Base-by-base conservation (phyloP, 768 basidiomycete species). In the Phlebiopsis gigantea region DNA sequence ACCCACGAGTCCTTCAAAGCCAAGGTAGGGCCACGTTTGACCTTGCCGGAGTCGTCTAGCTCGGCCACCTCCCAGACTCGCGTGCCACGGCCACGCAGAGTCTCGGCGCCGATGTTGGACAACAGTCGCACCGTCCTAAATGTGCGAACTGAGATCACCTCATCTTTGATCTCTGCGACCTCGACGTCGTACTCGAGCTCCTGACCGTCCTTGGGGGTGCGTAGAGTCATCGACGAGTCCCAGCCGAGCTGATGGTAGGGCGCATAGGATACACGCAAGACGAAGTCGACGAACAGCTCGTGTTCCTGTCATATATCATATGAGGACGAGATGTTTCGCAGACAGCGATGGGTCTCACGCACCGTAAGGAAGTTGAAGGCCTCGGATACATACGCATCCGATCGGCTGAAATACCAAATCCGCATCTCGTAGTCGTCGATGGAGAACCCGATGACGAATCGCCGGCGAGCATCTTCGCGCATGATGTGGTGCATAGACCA, bases 321-420 rank as follows among this genome's bases (percentile, higher is more conserved):
- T 29, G 10, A 24, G 30, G 8, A 34, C 19, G 3, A 25, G 19
- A n/a, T 7, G 14, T 25, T 21, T 25, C 41, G 15, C 39, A 15
- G 42, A 26, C 2, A 45, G n/a, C 24, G 28, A 45, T 19, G 14
- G 21, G 19, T 12, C 2, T 39, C n/a, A 6, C 45, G 24, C 24
- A 15, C 57, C 58, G 19, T 28, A 57, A 15, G 53, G 49, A 63
- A 65, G 43, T 65, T 39, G 26, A 66, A 61, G 15, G 39, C 17
- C 19, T 61, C 25, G 15, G 48, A 56, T 2, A 66, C 65, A 17
- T 66, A 19, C 7, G 66, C 39, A 3, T 56, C 51, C 5, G 64
- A 59, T n/a, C 69, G 67, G 19, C 55, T 59, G 45, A 46, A 60
- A 54, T 42, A 65, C 73, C 73, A 73, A 21, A 72, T 1, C 19